Percentiles rank a stretch among this genome's conserved stretches.
Evolutionary conservation across 495 filamentous ascomycete genomes (phyloP).

Genomic region (Hyaloscypha variabilis): DNA sequence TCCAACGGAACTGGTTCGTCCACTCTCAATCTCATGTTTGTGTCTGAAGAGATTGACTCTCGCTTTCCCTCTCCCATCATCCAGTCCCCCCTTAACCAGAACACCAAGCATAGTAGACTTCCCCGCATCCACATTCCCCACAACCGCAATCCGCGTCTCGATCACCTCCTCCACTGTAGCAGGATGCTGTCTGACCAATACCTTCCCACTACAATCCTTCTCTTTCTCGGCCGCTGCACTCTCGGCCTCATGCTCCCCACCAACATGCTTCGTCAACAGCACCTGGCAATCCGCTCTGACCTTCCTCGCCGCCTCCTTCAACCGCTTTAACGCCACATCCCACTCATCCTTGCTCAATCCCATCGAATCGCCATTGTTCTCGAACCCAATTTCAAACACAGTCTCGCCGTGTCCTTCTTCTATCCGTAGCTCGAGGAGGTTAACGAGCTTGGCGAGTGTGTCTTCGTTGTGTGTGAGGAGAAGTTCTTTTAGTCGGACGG

Average conservation of each 20-base stretch:
- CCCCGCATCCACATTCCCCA: slow-evolving; percentile 95
- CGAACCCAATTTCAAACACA: slow-evolving; percentile 89
- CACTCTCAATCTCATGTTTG: slow-evolving; percentile 96
- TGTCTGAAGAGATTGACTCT: slow-evolving; percentile 97
- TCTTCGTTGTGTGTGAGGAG: slow-evolving; percentile 66
- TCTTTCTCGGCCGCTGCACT: slow-evolving; percentile 61
- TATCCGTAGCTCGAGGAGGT: slow-evolving; percentile 66
- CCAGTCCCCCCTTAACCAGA: slow-evolving; percentile 90
- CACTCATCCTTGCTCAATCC: slow-evolving; percentile 77
- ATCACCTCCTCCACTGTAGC: slow-evolving; percentile 81
- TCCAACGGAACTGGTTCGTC: slow-evolving; percentile 92
- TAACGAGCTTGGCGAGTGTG: slow-evolving; percentile 61
- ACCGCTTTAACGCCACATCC: slow-evolving; percentile 68
- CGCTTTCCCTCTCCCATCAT: slow-evolving; percentile 92
- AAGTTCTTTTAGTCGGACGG: slow-evolving; percentile 72
- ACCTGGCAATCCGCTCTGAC: slow-evolving; percentile 74
- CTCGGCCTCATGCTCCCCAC: slow-evolving; percentile 70
- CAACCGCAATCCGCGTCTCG: slow-evolving; percentile 95
- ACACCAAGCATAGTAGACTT: slow-evolving; percentile 98
- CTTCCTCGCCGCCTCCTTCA: slow-evolving; percentile 66
- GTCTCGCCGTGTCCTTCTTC: slow-evolving; percentile 89
- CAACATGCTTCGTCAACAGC: slow-evolving; percentile 86
- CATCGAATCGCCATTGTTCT: slow-evolving; percentile 94
- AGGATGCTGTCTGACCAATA: slow-evolving; percentile 78
- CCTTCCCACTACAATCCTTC: slow-evolving; percentile 74